phyloP scores from a whole-genome alignment of 2,329 filamentous ascomycete genomes.

The Sarocladium strictum region DNA sequence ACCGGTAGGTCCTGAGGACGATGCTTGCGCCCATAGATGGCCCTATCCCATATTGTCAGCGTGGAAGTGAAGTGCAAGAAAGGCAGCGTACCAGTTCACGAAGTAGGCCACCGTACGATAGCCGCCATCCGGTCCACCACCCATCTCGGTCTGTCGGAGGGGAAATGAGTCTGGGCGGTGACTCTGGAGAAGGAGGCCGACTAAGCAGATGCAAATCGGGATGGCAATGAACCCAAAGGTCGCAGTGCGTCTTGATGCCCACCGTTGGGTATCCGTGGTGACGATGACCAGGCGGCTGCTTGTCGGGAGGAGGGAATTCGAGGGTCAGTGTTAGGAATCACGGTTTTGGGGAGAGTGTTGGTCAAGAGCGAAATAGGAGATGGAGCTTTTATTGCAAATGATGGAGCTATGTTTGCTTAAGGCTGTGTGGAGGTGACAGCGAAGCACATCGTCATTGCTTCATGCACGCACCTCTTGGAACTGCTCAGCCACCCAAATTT shows the following conservation, averaged over 20 bases:
- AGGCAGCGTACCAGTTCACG: constrained; percentile 53
- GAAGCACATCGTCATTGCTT: constrained; percentile 7
- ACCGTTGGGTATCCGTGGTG: neutral
- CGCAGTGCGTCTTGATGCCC: neutral
- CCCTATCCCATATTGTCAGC: constrained; percentile 38
- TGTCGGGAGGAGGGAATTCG: neutral
- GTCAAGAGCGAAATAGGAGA: neutral
- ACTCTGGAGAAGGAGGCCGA: neutral
- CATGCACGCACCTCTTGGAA: constrained; percentile 4
- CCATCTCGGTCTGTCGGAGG: constrained; percentile 25
- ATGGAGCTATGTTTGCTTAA: neutral
- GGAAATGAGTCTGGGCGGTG: neutral
- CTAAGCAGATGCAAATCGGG: neutral
- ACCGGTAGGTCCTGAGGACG: constrained; percentile 78
- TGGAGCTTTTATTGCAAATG: neutral
- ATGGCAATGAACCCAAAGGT: neutral
- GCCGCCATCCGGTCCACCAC: constrained; percentile 37
- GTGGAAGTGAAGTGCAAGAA: neutral
- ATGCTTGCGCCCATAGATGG: constrained; percentile 81
- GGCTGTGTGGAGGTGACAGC: constrained; percentile 2
- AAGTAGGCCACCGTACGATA: constrained; percentile 68
- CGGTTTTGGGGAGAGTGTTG: neutral
- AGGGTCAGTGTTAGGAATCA: neutral
- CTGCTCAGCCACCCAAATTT: constrained; percentile 1
- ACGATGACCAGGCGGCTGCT: neutral